Base-by-base conservation (phyloP, 1,139 yeast genomes). In the Suhomyces wounanorum region DNA sequence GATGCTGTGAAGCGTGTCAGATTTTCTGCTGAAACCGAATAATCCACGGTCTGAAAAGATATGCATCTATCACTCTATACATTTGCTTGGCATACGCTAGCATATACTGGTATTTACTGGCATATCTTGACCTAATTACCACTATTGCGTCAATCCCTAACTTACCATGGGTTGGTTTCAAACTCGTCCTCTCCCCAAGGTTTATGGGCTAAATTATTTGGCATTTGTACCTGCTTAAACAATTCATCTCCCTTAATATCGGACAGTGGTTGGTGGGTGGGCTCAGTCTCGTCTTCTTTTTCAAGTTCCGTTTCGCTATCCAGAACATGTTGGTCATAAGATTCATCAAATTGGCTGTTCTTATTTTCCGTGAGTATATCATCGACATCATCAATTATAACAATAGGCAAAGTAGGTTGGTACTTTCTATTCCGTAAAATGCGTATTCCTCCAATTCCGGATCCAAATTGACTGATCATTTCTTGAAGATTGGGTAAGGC, bases 351-450 rank as follows among this genome's bases (percentile, higher is more conserved):
- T 33, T 60, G 58, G 49, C 60, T 63, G 42, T 64, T 66, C 45
- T 63, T 68, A 55, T 76, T 75, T 43, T 59, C 67, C 9, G 69
- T 59, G 44, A 75, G 57, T 6, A 85, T 75, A 43, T 84, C 87
- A 57, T 85, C 91, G 36, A 86, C 68, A 45, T 78, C 82, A 62
- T 87, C 95, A 52, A 82, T 68, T 3, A 86, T 69, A 7, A 74
- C 76, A 28, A 82, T 68, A 0, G 91, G 89, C 48, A 87, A 67
- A 21, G 81, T 70, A 2, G 95, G 94, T 61, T 83, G 87, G 59
- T 73, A 83, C 51, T 80, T 70, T 55, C 72, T 71, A 31, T 83
- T 75, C 46, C 77, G 66, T 42, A 72, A 69, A 43, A 75, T 71
- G 44, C 76, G 68, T 3, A 79, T 67, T 1, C 84, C 84, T 3